Evolutionary conservation across 345 rosid species (phyloP).

Genomic region (Gossypium raimondii): DNA sequence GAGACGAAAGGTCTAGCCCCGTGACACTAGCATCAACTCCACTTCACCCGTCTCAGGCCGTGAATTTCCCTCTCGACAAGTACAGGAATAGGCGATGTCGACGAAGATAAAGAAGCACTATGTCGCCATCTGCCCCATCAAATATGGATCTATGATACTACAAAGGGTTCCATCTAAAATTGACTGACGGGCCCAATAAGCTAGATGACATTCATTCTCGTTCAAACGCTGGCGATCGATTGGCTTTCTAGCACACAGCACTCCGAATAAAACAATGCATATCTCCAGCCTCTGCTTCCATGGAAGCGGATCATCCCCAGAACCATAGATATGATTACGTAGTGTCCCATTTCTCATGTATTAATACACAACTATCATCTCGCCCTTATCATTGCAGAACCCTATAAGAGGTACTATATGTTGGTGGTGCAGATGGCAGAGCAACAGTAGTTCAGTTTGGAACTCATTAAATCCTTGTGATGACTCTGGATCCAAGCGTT

Average conservation of each 20-base stretch:
- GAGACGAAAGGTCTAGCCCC: no score
- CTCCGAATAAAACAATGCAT: constrained; percentile 25
- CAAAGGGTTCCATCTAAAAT: constrained; percentile 41
- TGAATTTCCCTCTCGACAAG: neutral
- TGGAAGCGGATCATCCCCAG: neutral
- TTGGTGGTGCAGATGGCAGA: constrained; percentile 3
- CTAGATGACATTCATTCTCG: neutral
- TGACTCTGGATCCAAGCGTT: neutral
- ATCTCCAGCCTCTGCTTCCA: constrained; percentile 1
- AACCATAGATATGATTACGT: neutral
- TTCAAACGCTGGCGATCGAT: neutral
- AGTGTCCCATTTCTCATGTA: neutral
- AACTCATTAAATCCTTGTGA: neutral
- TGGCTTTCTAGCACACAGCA: constrained; percentile 21
- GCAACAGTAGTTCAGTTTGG: neutral
- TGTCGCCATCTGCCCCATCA: constrained; percentile 44
- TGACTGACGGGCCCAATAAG: neutral
- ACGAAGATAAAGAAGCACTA: constrained; percentile 12
- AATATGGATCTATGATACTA: constrained; percentile 45
- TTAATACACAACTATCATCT: constrained; percentile 3
- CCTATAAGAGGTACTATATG: constrained; percentile 10
- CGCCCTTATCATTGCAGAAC: neutral
- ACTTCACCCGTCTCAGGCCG: neutral
- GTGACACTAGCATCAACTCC: neutral
- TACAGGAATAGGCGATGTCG: neutral